phyloP scores from a whole-genome alignment of 495 filamentous ascomycete species.

The Penicillium verhagenii region DNA sequence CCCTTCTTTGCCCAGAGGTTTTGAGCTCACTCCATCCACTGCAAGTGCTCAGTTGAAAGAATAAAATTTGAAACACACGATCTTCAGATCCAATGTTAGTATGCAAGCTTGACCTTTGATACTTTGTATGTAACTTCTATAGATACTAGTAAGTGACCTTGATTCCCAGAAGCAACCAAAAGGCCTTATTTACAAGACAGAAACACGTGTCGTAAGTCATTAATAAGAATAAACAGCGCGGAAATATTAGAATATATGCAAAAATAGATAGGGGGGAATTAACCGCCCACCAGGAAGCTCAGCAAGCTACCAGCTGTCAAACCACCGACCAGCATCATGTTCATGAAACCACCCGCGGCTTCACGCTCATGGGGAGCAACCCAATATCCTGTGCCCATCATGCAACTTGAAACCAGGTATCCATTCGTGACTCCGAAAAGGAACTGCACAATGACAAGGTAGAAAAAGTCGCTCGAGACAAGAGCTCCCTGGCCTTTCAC shows the following conservation, averaged over 20 bases:
- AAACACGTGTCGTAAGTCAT: constrained; percentile 1
- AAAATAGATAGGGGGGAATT: not conserved
- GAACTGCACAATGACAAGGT: constrained; percentile 77
- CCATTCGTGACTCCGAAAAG: constrained; percentile 84
- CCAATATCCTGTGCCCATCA: constrained; percentile 85
- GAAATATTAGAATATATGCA: not conserved
- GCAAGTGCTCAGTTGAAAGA: too few relatives aligned
- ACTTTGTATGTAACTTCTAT: too few relatives aligned
- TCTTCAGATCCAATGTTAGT: too few relatives aligned
- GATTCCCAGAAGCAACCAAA: too few relatives aligned
- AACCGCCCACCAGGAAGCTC: constrained; percentile 71
- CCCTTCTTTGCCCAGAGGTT: too few relatives aligned
- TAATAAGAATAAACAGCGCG: not conserved
- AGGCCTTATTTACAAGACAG: not conserved
- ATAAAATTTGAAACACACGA: too few relatives aligned
- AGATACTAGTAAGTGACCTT: too few relatives aligned
- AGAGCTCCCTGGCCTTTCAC: constrained; percentile 65
- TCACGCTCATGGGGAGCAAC: constrained; percentile 79
- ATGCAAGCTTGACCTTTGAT: too few relatives aligned
- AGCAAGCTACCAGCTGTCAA: constrained; percentile 81
- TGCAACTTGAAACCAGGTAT: constrained; percentile 76
- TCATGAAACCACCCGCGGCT: constrained; percentile 93
- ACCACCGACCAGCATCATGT: constrained; percentile 78
- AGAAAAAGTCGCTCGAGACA: constrained; percentile 80
- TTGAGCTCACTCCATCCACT: too few relatives aligned